phyloP scores from a whole-genome alignment of 2,329 filamentous ascomycete species.

The Alternaria gaisen region DNA sequence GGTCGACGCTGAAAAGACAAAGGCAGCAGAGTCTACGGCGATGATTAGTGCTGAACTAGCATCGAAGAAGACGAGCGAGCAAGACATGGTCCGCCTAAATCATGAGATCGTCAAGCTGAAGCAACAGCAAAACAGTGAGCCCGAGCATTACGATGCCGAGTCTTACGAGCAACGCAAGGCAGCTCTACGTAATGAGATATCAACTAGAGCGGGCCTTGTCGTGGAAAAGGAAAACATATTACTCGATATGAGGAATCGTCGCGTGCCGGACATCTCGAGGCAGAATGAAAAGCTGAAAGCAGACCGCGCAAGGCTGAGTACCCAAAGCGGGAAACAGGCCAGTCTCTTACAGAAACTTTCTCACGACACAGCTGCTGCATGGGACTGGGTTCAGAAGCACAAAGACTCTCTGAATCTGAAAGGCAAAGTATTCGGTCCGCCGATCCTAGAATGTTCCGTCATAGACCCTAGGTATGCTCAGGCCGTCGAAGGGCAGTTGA shows the following conservation, averaged over 20 bases:
- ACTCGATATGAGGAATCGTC: slow-evolving; percentile 22
- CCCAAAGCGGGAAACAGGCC: slow-evolving; percentile 53
- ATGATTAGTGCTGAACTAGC: slow-evolving; percentile 52
- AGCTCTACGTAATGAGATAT: slow-evolving; percentile 60
- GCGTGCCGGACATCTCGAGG: slow-evolving; percentile 18
- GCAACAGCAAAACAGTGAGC: slow-evolving; percentile 68
- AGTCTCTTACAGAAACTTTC: slow-evolving; percentile 70
- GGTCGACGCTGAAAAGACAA: slow-evolving; percentile 47
- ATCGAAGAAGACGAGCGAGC: slow-evolving; percentile 52
- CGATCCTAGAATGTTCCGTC: slow-evolving; percentile 80
- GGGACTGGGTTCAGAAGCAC: slow-evolving; percentile 83
- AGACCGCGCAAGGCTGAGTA: slow-evolving; percentile 34
- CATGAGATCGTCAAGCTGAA: slow-evolving; percentile 70
- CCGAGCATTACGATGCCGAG: slow-evolving; percentile 72
- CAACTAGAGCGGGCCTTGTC: slow-evolving; percentile 60
- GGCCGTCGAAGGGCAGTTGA: slow-evolving; percentile 66
- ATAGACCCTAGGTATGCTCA: slow-evolving; percentile 74
- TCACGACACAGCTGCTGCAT: slow-evolving; percentile 72
- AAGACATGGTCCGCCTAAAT: slow-evolving; percentile 43
- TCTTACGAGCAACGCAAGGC: slow-evolving; percentile 77
- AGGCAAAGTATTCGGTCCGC: slow-evolving; percentile 80
- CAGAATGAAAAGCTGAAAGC: slow-evolving; percentile 40
- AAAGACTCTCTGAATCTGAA: slow-evolving; percentile 67
- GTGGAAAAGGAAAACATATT: slow-evolving; percentile 55
- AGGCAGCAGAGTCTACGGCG: slow-evolving; percentile 56